Conservation (phyloP, 768 basidiomycete genomes). For the Erythrobasidium yunnanense region DNA sequence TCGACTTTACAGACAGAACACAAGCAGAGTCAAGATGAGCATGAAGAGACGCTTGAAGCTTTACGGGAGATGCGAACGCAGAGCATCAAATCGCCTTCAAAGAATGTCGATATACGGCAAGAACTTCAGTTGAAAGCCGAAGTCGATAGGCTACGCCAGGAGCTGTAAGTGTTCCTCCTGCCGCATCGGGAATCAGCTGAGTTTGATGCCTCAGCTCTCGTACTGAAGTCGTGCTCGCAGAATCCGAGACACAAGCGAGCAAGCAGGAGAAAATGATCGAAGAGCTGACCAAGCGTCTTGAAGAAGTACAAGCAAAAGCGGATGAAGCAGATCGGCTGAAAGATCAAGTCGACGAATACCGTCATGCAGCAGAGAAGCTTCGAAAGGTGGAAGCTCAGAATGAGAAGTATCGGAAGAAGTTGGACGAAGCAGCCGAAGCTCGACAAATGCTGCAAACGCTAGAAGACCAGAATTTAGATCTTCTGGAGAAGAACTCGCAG, state of each 20-base stretch:
- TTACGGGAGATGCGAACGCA: background rate
- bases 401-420: conserved; percentile 97
- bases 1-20: background rate
- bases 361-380: conserved; percentile 79
- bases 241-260: conserved; percentile 34
- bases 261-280: conserved; percentile 41
- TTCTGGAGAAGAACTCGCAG: conserved; percentile 80
- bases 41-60: too few species aligned
- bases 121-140: background rate
- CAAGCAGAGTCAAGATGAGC: background rate
- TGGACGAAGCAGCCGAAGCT: conserved; percentile 77
- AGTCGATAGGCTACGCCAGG: conserved; percentile 8
- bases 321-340: conserved; percentile 69
- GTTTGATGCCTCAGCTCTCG: conserved; percentile 8
- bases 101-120: background rate
- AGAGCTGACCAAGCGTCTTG: conserved; percentile 26
- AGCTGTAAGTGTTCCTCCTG: background rate
- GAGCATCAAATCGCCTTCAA: background rate
- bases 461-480: conserved; percentile 82
- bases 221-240: conserved; percentile 28
- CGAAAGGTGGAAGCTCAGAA: conserved; percentile 94
- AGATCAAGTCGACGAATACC: conserved; percentile 91
- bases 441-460: conserved; percentile 46
- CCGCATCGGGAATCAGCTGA: too few species aligned
- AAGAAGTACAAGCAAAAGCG: conserved; percentile 67